Evolutionary conservation across 2,329 filamentous ascomycete species (phyloP).

Genomic region (Teratosphaeriaceae sp.): DNA sequence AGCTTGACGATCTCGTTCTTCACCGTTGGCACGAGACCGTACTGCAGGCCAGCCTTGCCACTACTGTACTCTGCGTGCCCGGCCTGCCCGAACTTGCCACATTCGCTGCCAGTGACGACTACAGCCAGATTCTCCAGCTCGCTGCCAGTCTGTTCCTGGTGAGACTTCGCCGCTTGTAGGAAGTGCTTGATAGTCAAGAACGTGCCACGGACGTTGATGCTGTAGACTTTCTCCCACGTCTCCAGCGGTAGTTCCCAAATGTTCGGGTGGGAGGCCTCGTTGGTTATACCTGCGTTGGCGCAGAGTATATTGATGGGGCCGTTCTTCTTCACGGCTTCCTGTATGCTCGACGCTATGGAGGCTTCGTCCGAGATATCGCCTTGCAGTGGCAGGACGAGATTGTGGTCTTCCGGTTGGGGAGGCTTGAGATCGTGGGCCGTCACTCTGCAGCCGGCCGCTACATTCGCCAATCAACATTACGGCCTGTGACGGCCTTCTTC

Average conservation of each 20-base stretch:
- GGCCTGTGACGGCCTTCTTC: background rate
- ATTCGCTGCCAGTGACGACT: constrained; percentile 48
- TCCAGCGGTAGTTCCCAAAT: constrained; percentile 48
- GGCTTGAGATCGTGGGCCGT: constrained; percentile 45
- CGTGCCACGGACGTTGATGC: constrained; percentile 45
- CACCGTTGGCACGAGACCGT: constrained; percentile 46
- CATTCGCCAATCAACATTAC: constrained; percentile 5
- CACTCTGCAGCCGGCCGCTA: constrained; percentile 49
- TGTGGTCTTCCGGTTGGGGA: constrained; percentile 24
- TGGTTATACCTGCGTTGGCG: constrained; percentile 48
- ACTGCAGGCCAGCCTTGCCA: constrained; percentile 47
- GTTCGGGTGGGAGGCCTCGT: constrained; percentile 41
- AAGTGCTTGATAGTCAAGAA: constrained; percentile 53
- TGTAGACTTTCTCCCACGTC: constrained; percentile 48
- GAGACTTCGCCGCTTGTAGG: constrained; percentile 35
- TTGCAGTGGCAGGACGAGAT: constrained; percentile 34
- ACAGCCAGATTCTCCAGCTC: constrained; percentile 47
- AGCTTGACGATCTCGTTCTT: constrained; percentile 50
- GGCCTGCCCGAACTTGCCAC: constrained; percentile 45
- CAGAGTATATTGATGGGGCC: constrained; percentile 48
- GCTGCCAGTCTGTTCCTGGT: constrained; percentile 30
- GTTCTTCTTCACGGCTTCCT: constrained; percentile 37
- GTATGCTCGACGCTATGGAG: constrained; percentile 37
- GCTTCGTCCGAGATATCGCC: constrained; percentile 45
- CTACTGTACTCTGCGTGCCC: constrained; percentile 46